These are phyloP conservation scores for Pleurozium schreberi DNA, from an alignment of 225 moss, liverwort and hornwort genomes.

Conservation along the genomic window DNA sequence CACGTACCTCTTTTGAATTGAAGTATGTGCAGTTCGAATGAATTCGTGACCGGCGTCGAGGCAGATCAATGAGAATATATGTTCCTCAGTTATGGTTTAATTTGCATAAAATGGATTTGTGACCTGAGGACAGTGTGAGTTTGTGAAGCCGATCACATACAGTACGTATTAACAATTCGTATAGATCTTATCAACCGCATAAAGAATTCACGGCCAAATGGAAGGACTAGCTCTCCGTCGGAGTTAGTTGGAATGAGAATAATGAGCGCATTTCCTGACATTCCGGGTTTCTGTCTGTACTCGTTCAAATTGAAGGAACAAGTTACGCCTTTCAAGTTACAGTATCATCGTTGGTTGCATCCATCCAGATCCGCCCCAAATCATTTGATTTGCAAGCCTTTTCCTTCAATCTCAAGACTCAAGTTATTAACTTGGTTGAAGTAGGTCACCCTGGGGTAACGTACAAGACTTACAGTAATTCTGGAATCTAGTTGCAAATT, in stretches of 20 bases:
- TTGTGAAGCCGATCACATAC: neutral
- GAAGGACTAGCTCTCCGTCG: too few relatives aligned
- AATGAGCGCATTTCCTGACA: neutral
- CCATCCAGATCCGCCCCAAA: neutral
- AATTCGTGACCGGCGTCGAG: neutral
- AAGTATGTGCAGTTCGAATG: too few relatives aligned
- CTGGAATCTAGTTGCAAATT: too few relatives aligned
- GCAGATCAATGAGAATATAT: neutral
- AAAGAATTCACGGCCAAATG: too few relatives aligned
- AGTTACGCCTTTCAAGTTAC: neutral
- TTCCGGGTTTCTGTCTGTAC: neutral
- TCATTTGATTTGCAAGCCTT: too few relatives aligned
- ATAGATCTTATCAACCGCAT: neutral
- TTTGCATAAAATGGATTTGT: neutral
- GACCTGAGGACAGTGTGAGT: neutral
- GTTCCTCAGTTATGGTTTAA: neutral
- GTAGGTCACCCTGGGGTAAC: too few relatives aligned
- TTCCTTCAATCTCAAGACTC: too few relatives aligned
- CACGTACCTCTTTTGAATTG: neutral
- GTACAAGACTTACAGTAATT: too few relatives aligned
- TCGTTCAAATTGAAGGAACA: too few relatives aligned
- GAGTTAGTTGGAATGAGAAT: neutral
- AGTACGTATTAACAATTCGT: too few relatives aligned
- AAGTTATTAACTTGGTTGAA: too few relatives aligned
- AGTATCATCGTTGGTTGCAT: neutral